phyloP scores from a whole-genome alignment of 2,329 filamentous ascomycete species.

The Aureobasidium sp. region DNA sequence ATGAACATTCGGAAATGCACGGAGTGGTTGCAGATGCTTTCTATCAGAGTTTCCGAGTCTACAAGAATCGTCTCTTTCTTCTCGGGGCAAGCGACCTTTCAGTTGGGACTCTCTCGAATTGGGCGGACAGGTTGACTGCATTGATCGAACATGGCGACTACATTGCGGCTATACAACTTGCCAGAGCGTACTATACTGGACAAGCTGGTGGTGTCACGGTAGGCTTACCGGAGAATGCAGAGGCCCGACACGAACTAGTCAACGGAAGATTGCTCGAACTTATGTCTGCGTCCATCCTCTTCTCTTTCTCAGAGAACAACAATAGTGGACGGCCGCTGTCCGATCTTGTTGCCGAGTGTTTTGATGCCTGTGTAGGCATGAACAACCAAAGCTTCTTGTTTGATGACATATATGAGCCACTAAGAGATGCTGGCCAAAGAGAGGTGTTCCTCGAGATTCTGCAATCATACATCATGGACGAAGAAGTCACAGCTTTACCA shows the following conservation, averaged over 20 bases:
- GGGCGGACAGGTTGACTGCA: conserved; percentile 87
- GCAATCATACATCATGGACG: conserved; percentile 79
- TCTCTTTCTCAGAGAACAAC: conserved; percentile 59
- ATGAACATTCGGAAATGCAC: conserved; percentile 82
- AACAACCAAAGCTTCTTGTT: conserved; percentile 77
- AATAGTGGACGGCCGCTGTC: conserved; percentile 6
- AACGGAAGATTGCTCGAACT: conserved; percentile 86
- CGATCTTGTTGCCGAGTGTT: conserved; percentile 57
- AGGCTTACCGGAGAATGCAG: conserved; percentile 78
- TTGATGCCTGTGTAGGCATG: conserved; percentile 73
- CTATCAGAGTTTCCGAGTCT: conserved; percentile 93
- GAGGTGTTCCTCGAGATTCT: conserved; percentile 80
- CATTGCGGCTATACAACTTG: conserved; percentile 80
- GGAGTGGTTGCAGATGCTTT: conserved; percentile 96
- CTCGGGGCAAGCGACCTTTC: conserved; percentile 91
- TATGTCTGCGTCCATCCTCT: conserved; percentile 82
- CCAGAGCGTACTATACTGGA: conserved; percentile 85
- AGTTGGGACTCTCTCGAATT: conserved; percentile 88
- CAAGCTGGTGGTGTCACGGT: conserved; percentile 91
- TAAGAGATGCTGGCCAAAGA: conserved; percentile 66
- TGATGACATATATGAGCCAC: conserved; percentile 83
- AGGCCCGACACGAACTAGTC: conserved; percentile 70
- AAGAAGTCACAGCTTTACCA: conserved; percentile 66
- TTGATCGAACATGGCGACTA: conserved; percentile 97
- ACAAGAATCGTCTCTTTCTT: conserved; percentile 88